Conservation (phyloP, 176 grass and related monocot species). For the Bolboschoenus planiculmis region DNA sequence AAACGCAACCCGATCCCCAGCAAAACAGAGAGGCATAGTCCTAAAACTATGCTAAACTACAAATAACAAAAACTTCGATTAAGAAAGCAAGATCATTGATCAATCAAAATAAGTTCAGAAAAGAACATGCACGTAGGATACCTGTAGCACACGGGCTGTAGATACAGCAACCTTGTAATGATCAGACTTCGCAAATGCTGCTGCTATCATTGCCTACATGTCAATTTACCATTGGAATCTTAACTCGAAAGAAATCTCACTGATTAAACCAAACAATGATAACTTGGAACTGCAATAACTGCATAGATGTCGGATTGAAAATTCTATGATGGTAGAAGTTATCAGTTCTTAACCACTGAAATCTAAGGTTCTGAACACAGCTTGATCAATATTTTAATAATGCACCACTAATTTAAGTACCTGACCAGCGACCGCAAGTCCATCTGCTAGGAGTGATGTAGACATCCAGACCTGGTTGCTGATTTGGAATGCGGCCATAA, state of each 20-base stretch:
- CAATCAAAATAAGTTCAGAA: background rate
- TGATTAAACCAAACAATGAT: background rate
- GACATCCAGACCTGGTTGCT: slow-evolving; percentile 89
- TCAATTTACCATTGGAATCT: background rate
- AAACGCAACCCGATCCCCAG: slow-evolving; percentile 27
- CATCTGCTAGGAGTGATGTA: slow-evolving; percentile 90
- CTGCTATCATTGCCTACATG: slow-evolving; percentile 37
- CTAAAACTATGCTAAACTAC: slow-evolving; percentile 38
- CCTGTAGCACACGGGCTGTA: slow-evolving; percentile 45
- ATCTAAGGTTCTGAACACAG: background rate
- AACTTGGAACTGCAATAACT: too few species aligned
- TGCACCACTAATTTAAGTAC: slow-evolving; percentile 18
- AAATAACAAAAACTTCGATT: background rate
- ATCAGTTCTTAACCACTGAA: background rate
- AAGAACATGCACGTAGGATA: background rate
- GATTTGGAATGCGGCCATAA: slow-evolving; percentile 92
- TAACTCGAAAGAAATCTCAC: background rate
- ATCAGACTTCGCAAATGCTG: slow-evolving; percentile 36
- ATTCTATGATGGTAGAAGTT: background rate
- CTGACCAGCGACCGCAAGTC: slow-evolving; percentile 91
- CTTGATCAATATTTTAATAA: background rate
- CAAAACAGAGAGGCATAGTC: slow-evolving; percentile 25
- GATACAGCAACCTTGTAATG: slow-evolving; percentile 30
- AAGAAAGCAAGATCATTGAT: background rate
- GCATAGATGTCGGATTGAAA: background rate